Evolutionary conservation across 208 protist species (phyloP).

Genomic region (Acanthamoeba divionensis): DNA sequence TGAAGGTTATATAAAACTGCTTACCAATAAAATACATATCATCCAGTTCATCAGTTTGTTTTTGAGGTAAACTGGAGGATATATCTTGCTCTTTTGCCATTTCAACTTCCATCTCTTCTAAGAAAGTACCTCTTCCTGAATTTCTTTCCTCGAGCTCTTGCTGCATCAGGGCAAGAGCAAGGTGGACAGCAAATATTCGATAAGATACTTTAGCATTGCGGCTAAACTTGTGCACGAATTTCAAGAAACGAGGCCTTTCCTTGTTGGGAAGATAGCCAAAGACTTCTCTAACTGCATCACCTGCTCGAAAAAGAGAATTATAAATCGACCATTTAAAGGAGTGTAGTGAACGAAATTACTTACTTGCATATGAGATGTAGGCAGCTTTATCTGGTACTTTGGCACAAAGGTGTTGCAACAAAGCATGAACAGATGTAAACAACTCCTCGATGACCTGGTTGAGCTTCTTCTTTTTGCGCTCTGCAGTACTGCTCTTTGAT

Average conservation of each 20-base stretch:
- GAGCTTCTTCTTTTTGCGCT: slow-evolving; percentile 6
- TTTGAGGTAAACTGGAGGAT: not conserved
- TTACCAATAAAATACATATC: too few relatives aligned
- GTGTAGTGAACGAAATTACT: too few relatives aligned
- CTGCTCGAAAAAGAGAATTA: not conserved
- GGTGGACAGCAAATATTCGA: slow-evolving; percentile 26
- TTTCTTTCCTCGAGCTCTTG: slow-evolving; percentile 22
- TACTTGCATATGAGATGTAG: not conserved
- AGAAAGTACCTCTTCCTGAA: not conserved
- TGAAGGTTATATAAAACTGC: too few relatives aligned
- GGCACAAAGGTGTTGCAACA: slow-evolving; percentile 31
- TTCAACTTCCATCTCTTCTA: slow-evolving; percentile 18
- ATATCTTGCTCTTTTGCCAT: not conserved
- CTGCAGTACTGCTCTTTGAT: not conserved
- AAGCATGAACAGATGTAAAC: not conserved
- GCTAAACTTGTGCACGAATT: not conserved
- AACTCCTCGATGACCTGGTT: not conserved
- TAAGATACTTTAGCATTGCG: slow-evolving; percentile 45
- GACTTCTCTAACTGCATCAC: not conserved
- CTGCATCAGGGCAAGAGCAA: not conserved
- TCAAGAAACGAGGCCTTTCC: slow-evolving; percentile 38
- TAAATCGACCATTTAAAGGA: not conserved
- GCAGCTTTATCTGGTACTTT: slow-evolving; percentile 42
- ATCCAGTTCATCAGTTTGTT: too few relatives aligned
- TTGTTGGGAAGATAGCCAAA: slow-evolving; percentile 13